phyloP scores from a whole-genome alignment of 768 basidiomycete genomes.

The Rhizopogon salebrosus region DNA sequence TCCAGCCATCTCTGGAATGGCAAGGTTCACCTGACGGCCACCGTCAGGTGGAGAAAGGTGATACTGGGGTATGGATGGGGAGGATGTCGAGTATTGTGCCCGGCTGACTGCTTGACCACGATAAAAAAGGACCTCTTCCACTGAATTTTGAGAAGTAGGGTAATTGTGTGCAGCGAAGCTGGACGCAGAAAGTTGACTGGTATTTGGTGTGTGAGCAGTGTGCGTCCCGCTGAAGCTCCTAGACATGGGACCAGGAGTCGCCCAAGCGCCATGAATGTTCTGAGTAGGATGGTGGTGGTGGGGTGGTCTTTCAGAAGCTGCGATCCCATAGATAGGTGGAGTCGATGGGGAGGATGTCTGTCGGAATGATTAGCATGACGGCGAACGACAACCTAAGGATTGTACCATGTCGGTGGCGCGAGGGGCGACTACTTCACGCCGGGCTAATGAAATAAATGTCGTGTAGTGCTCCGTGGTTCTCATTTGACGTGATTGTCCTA shows the following conservation, averaged over 20 bases:
- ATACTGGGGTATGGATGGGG: background rate
- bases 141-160: too few relatives aligned
- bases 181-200: too few relatives aligned
- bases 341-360: too few relatives aligned
- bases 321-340: background rate
- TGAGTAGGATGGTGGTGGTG: too few relatives aligned
- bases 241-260: too few relatives aligned
- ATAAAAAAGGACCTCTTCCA: too few relatives aligned
- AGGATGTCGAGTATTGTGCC: background rate
- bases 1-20: too few relatives aligned
- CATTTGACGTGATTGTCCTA: too few relatives aligned
- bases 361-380: background rate
- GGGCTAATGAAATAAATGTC: background rate
- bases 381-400: background rate
- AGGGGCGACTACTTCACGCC: background rate
- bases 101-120: background rate
- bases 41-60: background rate
- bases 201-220: background rate
- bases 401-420: background rate
- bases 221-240: background rate
- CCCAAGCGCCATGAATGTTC: too few relatives aligned
- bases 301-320: too few relatives aligned
- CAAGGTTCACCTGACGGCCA: background rate
- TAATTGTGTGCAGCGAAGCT: too few relatives aligned
- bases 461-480: too few relatives aligned